A percentile compares a stretch with the other conserved stretches of the same genome.
phyloP scores from a whole-genome alignment of 164 flowering plant species.

The Vitis labrusca region DNA sequence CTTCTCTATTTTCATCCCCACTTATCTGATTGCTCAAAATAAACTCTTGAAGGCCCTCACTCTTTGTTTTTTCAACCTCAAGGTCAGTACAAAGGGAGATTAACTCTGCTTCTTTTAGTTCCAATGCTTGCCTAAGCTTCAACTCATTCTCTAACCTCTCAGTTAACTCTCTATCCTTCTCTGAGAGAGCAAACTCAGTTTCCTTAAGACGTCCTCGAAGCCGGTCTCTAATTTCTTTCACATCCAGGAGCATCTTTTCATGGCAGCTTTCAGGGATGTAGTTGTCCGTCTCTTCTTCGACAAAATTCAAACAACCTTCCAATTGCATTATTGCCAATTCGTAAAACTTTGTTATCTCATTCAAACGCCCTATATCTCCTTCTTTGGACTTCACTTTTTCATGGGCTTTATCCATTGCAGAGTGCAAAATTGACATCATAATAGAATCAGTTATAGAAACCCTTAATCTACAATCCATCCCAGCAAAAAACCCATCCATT shows the following conservation, averaged over 20 bases:
- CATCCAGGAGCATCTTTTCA: constrained; percentile 47
- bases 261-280: constrained; percentile 33
- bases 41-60: constrained; percentile 27
- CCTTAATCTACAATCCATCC: constrained; percentile 38
- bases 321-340: constrained; percentile 73
- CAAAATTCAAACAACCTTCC: constrained; percentile 66
- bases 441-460: constrained; percentile 63
- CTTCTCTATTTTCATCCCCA: constrained; percentile 33
- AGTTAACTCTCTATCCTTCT: constrained; percentile 55
- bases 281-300: constrained; percentile 55
- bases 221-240: constrained; percentile 54
- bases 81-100: constrained; percentile 24
- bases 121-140: constrained; percentile 58
- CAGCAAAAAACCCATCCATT: constrained; percentile 55
- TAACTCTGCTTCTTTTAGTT: constrained; percentile 53
- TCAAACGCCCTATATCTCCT: constrained; percentile 57
- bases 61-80: constrained; percentile 34
- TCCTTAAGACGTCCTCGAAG: constrained; percentile 61
- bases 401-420: constrained; percentile 74
- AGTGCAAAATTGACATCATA: constrained; percentile 71
- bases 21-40: constrained; percentile 6
- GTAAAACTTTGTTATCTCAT: constrained; percentile 71
- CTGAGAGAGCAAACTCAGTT: constrained; percentile 44
- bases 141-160: constrained; percentile 49
- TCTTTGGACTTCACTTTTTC: constrained; percentile 54